These are phyloP conservation scores for Dinochytrium kinnereticum DNA, from an alignment of 371 early-diverging fungal genomes.

Conservation along the genomic window DNA sequence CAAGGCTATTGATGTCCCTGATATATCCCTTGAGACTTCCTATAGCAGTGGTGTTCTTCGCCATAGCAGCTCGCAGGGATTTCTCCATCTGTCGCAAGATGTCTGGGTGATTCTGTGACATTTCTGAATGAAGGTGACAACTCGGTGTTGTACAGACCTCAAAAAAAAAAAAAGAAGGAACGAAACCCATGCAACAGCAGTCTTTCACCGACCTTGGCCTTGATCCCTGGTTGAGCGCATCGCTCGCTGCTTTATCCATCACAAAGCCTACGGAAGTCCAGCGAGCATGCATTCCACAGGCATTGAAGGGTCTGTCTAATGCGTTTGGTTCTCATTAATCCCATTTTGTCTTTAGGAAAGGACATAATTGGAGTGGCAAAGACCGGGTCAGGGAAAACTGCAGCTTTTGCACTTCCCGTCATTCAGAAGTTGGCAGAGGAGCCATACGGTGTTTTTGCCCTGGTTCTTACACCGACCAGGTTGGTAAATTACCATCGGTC, in stretches of 20 bases:
- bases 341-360: constrained; percentile 51
- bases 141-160: not conserved
- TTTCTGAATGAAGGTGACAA: no score
- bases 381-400: constrained; percentile 99
- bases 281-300: constrained; percentile 50
- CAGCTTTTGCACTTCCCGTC: constrained; percentile 98
- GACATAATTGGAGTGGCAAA: constrained; percentile 97
- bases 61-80: no score
- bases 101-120: no score
- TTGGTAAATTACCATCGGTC: no score
- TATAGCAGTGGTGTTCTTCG: no score
- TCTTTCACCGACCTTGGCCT: constrained; percentile 53
- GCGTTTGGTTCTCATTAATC: no score
- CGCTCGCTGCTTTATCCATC: constrained; percentile 81
- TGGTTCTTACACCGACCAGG: constrained; percentile 97
- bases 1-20: no score
- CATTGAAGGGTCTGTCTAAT: constrained; percentile 48
- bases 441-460: constrained; percentile 92
- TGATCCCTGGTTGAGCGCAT: constrained; percentile 79
- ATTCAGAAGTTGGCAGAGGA: constrained; percentile 90
- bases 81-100: no score
- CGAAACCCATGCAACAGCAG: not conserved
- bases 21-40: no score
- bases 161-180: not conserved
- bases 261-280: constrained; percentile 94